Percentiles rank a stretch among this genome's conserved stretches.
These are phyloP conservation scores for Zygosaccharomyces sapae DNA, from an alignment of 1,139 yeast genomes.

Conservation along the genomic window DNA sequence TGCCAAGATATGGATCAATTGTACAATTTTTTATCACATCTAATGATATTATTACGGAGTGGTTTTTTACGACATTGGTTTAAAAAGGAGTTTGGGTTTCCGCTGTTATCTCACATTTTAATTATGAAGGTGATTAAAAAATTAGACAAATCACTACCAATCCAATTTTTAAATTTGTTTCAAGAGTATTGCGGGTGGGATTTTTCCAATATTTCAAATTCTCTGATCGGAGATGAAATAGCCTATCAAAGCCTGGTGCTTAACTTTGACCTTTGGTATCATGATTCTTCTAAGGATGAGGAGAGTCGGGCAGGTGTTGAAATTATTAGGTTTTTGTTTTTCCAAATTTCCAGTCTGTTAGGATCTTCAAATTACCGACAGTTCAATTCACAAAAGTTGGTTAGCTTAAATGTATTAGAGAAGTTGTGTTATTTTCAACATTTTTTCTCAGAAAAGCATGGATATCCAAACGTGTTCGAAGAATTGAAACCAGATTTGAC, in stretches of 20 bases:
- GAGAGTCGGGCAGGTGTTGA: conserved; percentile 36
- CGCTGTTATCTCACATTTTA: conserved; percentile 29
- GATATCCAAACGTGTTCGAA: conserved; percentile 43
- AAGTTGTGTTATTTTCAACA: conserved; percentile 47
- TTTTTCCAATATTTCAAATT: conserved; percentile 39
- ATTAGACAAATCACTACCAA: conserved; percentile 23
- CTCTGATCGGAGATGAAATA: conserved; percentile 42
- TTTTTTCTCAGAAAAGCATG: conserved; percentile 9
- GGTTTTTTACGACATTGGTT: conserved; percentile 19
- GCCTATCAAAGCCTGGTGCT: conserved; percentile 46
- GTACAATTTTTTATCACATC: conserved; percentile 17
- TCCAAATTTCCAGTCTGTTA: conserved; percentile 54
- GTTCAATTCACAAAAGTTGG: conserved; percentile 50
- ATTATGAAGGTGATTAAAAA: conserved; percentile 21
- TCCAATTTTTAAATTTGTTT: conserved; percentile 41
- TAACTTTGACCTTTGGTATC: conserved; percentile 52
- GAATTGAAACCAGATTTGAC: conserved; percentile 38
- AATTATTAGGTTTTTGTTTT: conserved; percentile 48
- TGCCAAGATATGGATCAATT: conserved; percentile 14
- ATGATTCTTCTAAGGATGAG: conserved; percentile 8
- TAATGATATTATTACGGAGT: conserved; percentile 20
- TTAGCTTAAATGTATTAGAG: conserved; percentile 50
- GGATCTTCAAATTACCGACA: conserved; percentile 47
- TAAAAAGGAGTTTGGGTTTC: conserved; percentile 23
- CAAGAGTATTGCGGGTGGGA: conserved; percentile 47